phyloP scores from a whole-genome alignment of 257 asterid species.

The Scutellaria minor region DNA sequence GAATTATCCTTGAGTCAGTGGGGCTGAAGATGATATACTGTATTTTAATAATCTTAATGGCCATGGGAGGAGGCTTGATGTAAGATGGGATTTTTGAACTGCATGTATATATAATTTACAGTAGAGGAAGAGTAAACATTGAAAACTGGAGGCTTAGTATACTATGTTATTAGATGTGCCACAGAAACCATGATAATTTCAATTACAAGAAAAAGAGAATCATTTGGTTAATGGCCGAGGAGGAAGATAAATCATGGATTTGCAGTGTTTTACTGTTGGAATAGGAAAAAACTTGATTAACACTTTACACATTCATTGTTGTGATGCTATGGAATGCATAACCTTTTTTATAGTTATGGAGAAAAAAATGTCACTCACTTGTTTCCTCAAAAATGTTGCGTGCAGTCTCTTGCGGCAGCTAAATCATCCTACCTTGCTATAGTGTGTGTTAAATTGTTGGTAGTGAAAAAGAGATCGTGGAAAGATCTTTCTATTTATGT shows the following conservation, averaged over 20 bases:
- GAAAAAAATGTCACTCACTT: no score
- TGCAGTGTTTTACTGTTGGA: neutral
- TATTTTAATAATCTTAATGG: no score
- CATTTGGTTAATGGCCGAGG: neutral
- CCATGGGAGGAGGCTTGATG: no score
- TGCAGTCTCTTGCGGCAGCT: no score
- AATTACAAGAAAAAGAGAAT: neutral
- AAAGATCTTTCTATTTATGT: no score
- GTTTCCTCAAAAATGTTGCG: no score
- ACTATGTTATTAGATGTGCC: neutral
- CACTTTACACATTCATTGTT: slow-evolving; percentile 1
- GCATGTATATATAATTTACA: neutral
- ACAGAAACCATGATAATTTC: neutral
- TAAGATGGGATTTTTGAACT: no score
- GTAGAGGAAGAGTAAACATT: neutral
- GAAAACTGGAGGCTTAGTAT: neutral
- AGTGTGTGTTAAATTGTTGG: no score
- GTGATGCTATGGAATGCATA: slow-evolving; percentile 12
- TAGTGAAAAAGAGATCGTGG: no score
- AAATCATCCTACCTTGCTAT: no score
- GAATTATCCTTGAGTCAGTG: no score
- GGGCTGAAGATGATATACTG: no score
- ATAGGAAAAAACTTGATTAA: neutral
- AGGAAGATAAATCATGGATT: neutral
- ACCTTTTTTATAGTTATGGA: neutral